Evolutionary conservation across 2,329 filamentous ascomycete genomes (phyloP).

Genomic region (Passalora sequoiae): DNA sequence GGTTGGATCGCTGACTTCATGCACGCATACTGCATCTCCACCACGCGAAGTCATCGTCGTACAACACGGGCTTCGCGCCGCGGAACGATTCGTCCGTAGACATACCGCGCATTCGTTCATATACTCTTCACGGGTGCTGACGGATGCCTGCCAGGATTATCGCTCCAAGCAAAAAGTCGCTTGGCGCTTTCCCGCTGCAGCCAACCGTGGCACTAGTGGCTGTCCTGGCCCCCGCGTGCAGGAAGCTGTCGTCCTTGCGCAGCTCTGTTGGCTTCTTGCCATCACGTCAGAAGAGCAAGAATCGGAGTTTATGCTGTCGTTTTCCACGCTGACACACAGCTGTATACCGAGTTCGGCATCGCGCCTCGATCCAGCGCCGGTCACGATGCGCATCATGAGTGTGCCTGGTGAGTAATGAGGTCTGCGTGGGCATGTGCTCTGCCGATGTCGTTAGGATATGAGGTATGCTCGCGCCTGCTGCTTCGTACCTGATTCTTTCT

Average conservation of each 20-base stretch:
- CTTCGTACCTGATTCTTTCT: not conserved
- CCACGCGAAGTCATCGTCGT: not conserved
- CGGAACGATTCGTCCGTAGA: not conserved
- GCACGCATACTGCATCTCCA: not conserved
- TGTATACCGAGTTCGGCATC: not conserved
- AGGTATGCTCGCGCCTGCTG: not conserved
- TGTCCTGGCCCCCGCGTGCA: not conserved
- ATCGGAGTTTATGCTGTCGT: not conserved
- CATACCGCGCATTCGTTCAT: not conserved
- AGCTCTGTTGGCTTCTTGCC: not conserved
- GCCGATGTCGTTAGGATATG: not conserved
- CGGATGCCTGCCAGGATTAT: not conserved
- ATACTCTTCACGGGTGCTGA: constrained; percentile 2
- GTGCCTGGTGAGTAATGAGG: not conserved
- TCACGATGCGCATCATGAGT: not conserved
- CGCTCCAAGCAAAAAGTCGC: not conserved
- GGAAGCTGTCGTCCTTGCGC: not conserved
- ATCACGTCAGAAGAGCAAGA: constrained; percentile 2
- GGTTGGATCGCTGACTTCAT: too few relatives aligned
- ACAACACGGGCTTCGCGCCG: not conserved
- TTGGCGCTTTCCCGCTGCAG: not conserved
- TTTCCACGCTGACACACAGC: not conserved
- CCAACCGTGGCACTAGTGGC: not conserved
- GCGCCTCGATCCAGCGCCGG: not conserved
- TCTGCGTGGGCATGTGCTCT: not conserved